Conservation (phyloP, 2,329 filamentous ascomycete genomes). For the Xylariaceae sp. region DNA sequence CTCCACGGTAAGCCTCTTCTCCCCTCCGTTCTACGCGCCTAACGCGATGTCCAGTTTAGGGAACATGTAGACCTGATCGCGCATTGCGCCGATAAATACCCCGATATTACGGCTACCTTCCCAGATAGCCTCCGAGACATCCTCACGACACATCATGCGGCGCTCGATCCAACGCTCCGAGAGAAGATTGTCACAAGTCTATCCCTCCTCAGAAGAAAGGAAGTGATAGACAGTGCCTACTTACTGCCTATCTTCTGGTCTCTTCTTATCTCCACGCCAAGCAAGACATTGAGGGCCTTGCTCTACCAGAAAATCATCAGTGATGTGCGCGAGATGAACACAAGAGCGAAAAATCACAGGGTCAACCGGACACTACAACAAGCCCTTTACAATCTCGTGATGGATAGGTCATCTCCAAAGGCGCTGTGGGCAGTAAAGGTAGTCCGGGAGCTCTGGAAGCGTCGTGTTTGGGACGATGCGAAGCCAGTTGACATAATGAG, state of each 20-base stretch:
- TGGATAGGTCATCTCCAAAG: conserved; percentile 78
- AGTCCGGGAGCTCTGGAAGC: conserved; percentile 91
- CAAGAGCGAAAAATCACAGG: conserved; percentile 82
- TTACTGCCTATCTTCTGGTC: conserved; percentile 92
- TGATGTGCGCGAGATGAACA: conserved; percentile 83
- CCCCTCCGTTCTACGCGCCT: not conserved
- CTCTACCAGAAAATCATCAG: conserved; percentile 84
- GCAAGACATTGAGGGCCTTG: conserved; percentile 79
- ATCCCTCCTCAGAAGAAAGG: conserved; percentile 83
- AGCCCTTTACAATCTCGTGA: conserved; percentile 85
- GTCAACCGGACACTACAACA: conserved; percentile 92
- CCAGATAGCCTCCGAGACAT: conserved; percentile 77
- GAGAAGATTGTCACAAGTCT: conserved; percentile 94
- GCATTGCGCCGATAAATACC: conserved; percentile 92
- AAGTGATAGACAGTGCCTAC: conserved; percentile 78
- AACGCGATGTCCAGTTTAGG: conserved; percentile 52
- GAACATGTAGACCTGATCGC: conserved; percentile 92
- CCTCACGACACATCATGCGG: conserved; percentile 74
- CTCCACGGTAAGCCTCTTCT: conserved; percentile 50
- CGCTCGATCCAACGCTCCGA: conserved; percentile 76
- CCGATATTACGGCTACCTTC: conserved; percentile 71
- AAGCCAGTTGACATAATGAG: conserved; percentile 99
- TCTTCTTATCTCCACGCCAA: conserved; percentile 84
- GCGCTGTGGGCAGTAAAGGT: conserved; percentile 95
- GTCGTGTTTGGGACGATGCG: conserved; percentile 91